phyloP scores from a whole-genome alignment of 495 filamentous ascomycete genomes.

The Penicillium longicatenatum region DNA sequence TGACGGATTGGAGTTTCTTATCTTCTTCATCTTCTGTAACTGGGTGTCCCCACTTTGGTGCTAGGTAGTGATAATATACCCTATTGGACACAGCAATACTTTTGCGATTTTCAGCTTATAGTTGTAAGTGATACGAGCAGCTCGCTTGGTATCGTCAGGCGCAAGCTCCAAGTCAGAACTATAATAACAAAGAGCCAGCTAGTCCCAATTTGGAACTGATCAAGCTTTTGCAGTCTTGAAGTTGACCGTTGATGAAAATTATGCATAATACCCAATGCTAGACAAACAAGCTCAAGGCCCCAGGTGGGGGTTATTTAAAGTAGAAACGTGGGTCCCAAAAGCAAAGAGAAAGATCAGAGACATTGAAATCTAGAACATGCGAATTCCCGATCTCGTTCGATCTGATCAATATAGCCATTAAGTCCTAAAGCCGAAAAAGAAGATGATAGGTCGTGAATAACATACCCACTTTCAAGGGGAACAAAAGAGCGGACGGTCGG shows the following conservation, averaged over 20 bases:
- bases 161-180: background rate
- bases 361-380: too few relatives aligned
- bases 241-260: too few relatives aligned
- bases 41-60: constrained; percentile 17
- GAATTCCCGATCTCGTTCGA: background rate
- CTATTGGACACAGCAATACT: constrained; percentile 8
- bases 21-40: constrained; percentile 15
- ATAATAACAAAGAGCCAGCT: background rate
- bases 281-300: too few relatives aligned
- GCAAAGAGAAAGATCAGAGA: too few relatives aligned
- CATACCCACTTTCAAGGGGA: background rate
- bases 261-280: too few relatives aligned
- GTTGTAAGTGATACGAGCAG: background rate
- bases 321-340: too few relatives aligned
- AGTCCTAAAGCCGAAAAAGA: background rate
- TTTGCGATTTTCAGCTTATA: background rate
- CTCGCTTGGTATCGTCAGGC: too few relatives aligned
- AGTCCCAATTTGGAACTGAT: background rate
- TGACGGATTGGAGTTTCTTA: constrained; percentile 17
- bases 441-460: background rate
- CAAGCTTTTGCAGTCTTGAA: background rate
- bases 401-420: background rate
- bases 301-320: too few relatives aligned
- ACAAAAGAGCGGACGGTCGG: background rate
- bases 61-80: constrained; percentile 31